A percentile compares a stretch with the other conserved stretches of the same genome.
Evolutionary conservation across 495 filamentous ascomycete species (phyloP).

Genomic region (Penicillium mononematosum): DNA sequence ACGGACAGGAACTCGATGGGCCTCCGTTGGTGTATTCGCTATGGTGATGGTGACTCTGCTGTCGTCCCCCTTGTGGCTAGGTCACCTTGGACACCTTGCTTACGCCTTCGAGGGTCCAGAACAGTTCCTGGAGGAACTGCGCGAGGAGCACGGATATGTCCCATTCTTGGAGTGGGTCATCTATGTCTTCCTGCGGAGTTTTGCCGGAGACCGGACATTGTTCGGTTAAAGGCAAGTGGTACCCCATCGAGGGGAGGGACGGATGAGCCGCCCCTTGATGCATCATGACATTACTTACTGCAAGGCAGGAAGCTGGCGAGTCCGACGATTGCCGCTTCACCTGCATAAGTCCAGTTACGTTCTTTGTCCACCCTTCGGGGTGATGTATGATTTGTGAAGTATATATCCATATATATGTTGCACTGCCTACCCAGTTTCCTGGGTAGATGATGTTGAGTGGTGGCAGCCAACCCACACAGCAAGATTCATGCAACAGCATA

Average conservation of each 20-base stretch:
- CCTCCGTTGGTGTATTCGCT: not conserved
- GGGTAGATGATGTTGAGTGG: not conserved
- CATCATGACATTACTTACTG: not conserved
- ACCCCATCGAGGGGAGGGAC: constrained; percentile 4
- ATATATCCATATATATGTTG: not conserved
- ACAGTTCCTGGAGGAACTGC: constrained; percentile 1
- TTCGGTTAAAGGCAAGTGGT: not conserved
- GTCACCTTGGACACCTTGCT: not conserved
- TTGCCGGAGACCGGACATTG: not conserved
- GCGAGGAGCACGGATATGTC: not conserved
- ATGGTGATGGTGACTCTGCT: not conserved
- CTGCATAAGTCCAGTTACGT: not conserved
- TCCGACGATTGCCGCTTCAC: constrained; percentile 3
- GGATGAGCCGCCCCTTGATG: constrained; percentile 7
- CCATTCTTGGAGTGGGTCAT: not conserved
- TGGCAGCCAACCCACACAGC: too few relatives aligned
- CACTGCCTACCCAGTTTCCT: not conserved
- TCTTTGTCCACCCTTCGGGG: not conserved
- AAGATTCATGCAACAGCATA: too few relatives aligned
- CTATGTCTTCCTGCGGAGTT: not conserved
- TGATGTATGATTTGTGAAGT: not conserved
- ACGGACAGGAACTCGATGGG: not conserved
- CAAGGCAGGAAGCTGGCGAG: constrained; percentile 5
- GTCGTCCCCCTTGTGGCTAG: not conserved
- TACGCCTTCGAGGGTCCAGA: not conserved